Conservation (phyloP, 768 basidiomycete genomes). For the Hypholoma sublateritium region DNA sequence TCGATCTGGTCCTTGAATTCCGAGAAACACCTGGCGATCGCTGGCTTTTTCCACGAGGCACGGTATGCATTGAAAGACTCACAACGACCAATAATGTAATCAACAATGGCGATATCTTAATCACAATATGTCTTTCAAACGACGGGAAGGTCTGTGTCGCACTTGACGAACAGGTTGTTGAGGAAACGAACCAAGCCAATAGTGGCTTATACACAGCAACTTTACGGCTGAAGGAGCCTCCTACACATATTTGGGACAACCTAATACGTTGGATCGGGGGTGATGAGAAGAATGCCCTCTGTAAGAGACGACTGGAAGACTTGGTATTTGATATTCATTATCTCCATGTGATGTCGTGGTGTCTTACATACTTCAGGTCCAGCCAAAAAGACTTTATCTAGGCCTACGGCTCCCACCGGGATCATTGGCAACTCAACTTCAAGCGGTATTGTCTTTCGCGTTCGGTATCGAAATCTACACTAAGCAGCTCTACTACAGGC, state of each 20-base stretch:
- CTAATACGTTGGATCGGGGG: conserved; percentile 63
- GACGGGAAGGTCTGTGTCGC: conserved; percentile 19
- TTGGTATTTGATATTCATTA: conserved; percentile 38
- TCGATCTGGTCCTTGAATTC: conserved; percentile 75
- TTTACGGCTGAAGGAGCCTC: conserved; percentile 49
- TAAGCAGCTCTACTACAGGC: conserved; percentile 33
- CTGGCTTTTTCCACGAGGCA: conserved; percentile 68
- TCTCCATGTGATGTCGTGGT: not conserved
- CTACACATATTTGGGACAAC: conserved; percentile 54
- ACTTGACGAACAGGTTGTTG: conserved; percentile 5
- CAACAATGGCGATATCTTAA: conserved; percentile 21
- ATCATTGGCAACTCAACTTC: conserved; percentile 56
- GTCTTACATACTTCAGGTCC: conserved; percentile 30
- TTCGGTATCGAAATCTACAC: not conserved
- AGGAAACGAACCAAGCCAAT: conserved; percentile 12
- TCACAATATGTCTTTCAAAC: conserved; percentile 17
- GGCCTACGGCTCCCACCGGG: conserved; percentile 59
- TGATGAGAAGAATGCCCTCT: conserved; percentile 50
- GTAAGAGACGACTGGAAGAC: conserved; percentile 39
- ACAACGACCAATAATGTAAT: conserved; percentile 13
- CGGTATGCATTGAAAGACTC: conserved; percentile 46
- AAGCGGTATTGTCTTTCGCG: conserved; percentile 41
- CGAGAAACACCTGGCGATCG: conserved; percentile 59
- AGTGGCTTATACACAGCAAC: conserved; percentile 32
- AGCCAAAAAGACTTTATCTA: conserved; percentile 48